Base-by-base conservation (phyloP, 768 basidiomycete genomes). In the Russula sp. region DNA sequence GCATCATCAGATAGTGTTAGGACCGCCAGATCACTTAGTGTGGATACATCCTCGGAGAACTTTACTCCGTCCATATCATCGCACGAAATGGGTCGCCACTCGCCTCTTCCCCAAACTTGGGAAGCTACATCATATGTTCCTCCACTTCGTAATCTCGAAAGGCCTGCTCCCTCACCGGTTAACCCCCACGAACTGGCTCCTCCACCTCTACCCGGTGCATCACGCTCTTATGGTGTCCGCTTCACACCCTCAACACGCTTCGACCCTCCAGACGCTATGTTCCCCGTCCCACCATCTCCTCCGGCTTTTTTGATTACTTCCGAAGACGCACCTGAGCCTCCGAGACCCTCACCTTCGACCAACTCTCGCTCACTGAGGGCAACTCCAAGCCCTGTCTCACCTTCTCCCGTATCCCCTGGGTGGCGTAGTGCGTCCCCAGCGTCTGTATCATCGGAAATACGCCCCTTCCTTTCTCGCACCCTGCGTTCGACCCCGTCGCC, bases 181-280 rank as follows among this genome's bases (percentile, higher is more conserved):
- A 34, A 25, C 22, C 29, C 35, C 18, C 39, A 29, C 8, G 56
- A 62, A 14, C 56, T 51, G 16, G 8, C 42, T 1, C 29, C 53
- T 7, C 16, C 20, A 4, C 39, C 63, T 32, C 56, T 57, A 13
- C 36, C 57, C 10, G 53, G 29, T 42, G 43, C 42, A 38, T 22
- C 18, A n/a, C 57, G 46, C 25, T 34, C 20, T 5, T 34, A 59
- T 5, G 53, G 47, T 9, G 56, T 65, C 32, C 64, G 66, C 42
- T 66, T 65, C 53, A 51, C 61, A 7, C 60, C 64, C 35, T 65
- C 64, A n/a, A 56, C 52, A 6, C 64, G 48, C 2, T 56, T 65
- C 25, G 51, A 48, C 25, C 49, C 58, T 2, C 48, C 63, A 22
- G 55, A 57, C 13, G 20, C 8, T 39, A 48, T 16, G 13, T 48